phyloP scores from a whole-genome alignment of 2,329 filamentous ascomycete species.

The Macrophomina pseudophaseolina region DNA sequence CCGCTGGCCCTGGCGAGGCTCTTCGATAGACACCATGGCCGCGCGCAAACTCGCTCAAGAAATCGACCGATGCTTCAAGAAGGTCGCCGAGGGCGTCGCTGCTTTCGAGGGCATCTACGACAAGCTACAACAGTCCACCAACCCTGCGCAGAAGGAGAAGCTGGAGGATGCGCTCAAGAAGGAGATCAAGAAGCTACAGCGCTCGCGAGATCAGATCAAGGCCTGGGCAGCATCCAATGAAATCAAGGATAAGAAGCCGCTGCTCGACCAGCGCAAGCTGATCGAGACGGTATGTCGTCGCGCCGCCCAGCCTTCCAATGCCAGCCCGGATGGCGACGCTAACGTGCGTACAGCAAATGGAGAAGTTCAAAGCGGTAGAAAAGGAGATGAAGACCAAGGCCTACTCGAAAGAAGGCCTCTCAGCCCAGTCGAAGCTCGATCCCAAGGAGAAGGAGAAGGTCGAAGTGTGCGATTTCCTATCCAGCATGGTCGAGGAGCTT shows the following conservation, averaged over 20 bases:
- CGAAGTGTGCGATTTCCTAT: slow-evolving; percentile 85
- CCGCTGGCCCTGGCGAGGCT: slow-evolving; percentile 39
- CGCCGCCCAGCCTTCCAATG: background rate
- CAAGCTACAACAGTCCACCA: slow-evolving; percentile 92
- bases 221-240: slow-evolving; percentile 98
- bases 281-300: slow-evolving; percentile 83
- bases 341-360: slow-evolving; percentile 79
- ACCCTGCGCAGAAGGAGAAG: slow-evolving; percentile 96
- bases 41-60: slow-evolving; percentile 96
- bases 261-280: slow-evolving; percentile 90
- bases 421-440: slow-evolving; percentile 88
- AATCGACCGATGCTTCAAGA: slow-evolving; percentile 99
- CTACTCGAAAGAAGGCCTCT: slow-evolving; percentile 96
- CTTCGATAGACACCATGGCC: slow-evolving; percentile 69
- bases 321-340: slow-evolving; percentile 32
- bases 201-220: slow-evolving; percentile 98
- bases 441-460: slow-evolving; percentile 97
- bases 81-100: slow-evolving; percentile 88
- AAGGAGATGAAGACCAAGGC: slow-evolving; percentile 99
- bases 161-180: slow-evolving; percentile 97
- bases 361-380: slow-evolving; percentile 99
- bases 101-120: slow-evolving; percentile 96
- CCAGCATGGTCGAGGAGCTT: slow-evolving; percentile 85
- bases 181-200: slow-evolving; percentile 99
- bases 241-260: slow-evolving; percentile 97